phyloP scores from a whole-genome alignment of 2,329 filamentous ascomycete genomes.

The Ophioceras dolichostomum region DNA sequence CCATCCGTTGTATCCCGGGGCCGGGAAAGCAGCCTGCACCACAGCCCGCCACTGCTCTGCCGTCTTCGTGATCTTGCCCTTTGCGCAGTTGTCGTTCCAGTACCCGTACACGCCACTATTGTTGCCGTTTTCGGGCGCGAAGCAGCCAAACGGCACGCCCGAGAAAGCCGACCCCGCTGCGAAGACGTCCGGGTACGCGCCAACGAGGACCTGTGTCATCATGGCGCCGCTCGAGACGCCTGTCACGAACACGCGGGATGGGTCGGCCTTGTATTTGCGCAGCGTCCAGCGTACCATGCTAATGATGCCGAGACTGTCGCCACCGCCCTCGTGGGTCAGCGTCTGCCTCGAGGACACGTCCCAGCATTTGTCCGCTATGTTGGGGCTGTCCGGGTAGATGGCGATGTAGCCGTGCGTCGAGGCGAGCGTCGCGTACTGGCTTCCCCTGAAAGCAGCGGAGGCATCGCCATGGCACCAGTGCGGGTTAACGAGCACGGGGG shows the following conservation, averaged over 20 bases:
- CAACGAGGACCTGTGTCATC: conserved; percentile 36
- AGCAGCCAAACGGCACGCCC: conserved; percentile 31
- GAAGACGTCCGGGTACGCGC: conserved; percentile 34
- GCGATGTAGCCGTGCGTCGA: conserved; percentile 30
- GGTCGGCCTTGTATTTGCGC: conserved; percentile 35
- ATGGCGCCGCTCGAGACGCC: conserved; percentile 35
- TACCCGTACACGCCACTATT: conserved; percentile 23
- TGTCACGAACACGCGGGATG: conserved; percentile 38
- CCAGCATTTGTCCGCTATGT: conserved; percentile 38
- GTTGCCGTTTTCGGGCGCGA: conserved; percentile 16
- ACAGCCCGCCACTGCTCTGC: conserved; percentile 32
- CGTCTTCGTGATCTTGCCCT: conserved; percentile 27
- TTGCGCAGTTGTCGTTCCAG: conserved; percentile 40
- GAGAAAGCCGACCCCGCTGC: conserved; percentile 29
- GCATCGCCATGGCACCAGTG: conserved; percentile 42
- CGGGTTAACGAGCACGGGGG: conserved; percentile 35
- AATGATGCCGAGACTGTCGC: conserved; percentile 41
- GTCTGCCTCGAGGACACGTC: conserved; percentile 39
- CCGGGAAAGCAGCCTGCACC: conserved; percentile 11
- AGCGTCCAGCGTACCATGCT: conserved; percentile 47
- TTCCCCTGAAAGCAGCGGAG: conserved; percentile 30
- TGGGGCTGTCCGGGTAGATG: conserved; percentile 42
- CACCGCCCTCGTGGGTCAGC: conserved; percentile 42
- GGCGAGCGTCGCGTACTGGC: conserved; percentile 32
- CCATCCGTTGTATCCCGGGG: conserved; percentile 35